Evolutionary conservation across 2,329 filamentous ascomycete species (phyloP), one percentile per base, ranked within the genome.

Genomic region (Penicillium sp.): DNA sequence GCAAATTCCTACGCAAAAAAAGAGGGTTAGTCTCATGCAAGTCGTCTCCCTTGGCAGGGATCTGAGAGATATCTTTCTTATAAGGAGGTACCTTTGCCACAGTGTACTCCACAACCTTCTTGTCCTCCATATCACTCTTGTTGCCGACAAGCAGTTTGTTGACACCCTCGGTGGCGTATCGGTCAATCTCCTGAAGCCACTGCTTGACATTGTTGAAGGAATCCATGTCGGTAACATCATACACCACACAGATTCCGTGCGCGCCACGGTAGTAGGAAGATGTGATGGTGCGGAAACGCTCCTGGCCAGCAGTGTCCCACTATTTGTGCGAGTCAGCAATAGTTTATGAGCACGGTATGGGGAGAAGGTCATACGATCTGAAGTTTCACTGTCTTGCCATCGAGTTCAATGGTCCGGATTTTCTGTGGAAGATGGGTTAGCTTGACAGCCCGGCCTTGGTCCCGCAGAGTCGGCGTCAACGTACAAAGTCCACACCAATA

Each of bases 161-260:
- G 65, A 98, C 93, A 54, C 93, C 93, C 75, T 98, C 93, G 57
- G 93, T 98, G 59, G 93, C 93, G 65, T 98, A 97, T 70, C 93
- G 84, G 77, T 98, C 93, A 61, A 98, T 98, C 77, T 98, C 93
- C 73, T 98, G 93, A 49, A 98, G 82, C 93, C 93, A 98, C 79
- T 98, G 93, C 86, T 98, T 97, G 63, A 98, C 93, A 77, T 97
- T 98, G 84, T 98, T 97, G 87, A 98, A 98, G 19, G 88, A 95
- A 71, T 97, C 93, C 91, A 97, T 96, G 71, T 98, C 93, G 57
- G 93, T 98, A 65, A 98, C 93, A 83, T 98, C 93, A 80, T 97
- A 98, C 68, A 98, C 93, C 58, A 98, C 91, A 75, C 93, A 98
- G 75, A 98, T 98, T 61, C 93, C 93, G 75, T 97, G 93, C 56